Conservation (phyloP, 176 grass and related monocot species). For the Saccharum officinarum region DNA sequence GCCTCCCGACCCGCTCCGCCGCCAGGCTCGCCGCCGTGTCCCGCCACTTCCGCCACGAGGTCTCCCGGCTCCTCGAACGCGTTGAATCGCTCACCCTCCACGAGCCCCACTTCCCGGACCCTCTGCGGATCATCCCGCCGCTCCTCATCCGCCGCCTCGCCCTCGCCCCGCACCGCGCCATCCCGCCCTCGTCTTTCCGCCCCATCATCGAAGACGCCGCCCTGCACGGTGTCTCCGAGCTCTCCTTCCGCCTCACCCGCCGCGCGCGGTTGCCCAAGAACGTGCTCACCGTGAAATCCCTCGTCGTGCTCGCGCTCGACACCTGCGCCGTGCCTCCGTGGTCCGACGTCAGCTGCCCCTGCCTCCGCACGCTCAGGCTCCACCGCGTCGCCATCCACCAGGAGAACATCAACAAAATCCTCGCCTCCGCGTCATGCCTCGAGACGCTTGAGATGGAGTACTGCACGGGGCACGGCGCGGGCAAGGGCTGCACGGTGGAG, state of each 20-base stretch:
- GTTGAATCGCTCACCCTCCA: conserved; percentile 32
- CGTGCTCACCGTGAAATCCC: conserved; percentile 24
- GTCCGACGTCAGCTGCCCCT: background rate
- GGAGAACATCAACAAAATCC: background rate
- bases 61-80: background rate
- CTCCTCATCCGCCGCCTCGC: conserved; percentile 42
- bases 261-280: conserved; percentile 18
- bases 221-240: conserved; percentile 35
- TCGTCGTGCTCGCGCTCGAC: conserved; percentile 31
- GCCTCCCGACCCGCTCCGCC: conserved; percentile 42
- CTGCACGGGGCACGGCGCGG: conserved; percentile 14
- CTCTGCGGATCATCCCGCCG: background rate
- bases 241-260: conserved; percentile 25
- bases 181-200: conserved; percentile 17
- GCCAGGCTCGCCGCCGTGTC: conserved; percentile 30
- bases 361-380: conserved; percentile 46
- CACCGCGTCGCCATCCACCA: conserved; percentile 34
- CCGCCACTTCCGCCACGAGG: conserved; percentile 38
- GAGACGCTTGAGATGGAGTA: conserved; percentile 40
- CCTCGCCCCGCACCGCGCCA: background rate
- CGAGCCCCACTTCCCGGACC: background rate
- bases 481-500: conserved; percentile 29
- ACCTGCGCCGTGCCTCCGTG: conserved; percentile 32
- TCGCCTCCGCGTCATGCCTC: conserved; percentile 27
- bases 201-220: conserved; percentile 29